phyloP scores from a whole-genome alignment of 2,329 filamentous ascomycete genomes.

The Penicillium sp. region DNA sequence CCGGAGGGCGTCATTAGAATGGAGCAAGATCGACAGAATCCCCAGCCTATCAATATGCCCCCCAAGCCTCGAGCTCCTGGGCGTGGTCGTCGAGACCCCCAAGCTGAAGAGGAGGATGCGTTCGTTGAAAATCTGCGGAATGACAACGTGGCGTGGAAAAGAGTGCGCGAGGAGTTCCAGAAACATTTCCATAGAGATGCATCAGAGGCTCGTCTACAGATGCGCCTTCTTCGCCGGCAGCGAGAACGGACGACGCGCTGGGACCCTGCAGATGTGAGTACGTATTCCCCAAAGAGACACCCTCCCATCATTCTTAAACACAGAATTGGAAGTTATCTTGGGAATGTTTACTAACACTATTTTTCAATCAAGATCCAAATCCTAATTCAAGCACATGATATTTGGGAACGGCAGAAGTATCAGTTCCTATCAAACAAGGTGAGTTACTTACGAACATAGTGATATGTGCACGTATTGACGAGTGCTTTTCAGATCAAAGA shows the following conservation, averaged over 20 bases:
- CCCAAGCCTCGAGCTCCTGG: constrained; percentile 32
- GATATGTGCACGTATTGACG: not conserved
- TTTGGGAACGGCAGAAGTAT: constrained; percentile 43
- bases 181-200: constrained; percentile 41
- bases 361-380: constrained; percentile 31
- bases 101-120: constrained; percentile 42
- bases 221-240: constrained; percentile 42
- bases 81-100: constrained; percentile 38
- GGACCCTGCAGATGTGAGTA: constrained; percentile 49
- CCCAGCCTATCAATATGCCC: constrained; percentile 29
- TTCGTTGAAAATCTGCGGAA: constrained; percentile 41
- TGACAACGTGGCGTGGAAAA: constrained; percentile 41
- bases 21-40: constrained; percentile 37
- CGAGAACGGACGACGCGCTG: constrained; percentile 39
- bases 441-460: not conserved
- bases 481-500: constrained; percentile 32
- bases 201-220: constrained; percentile 44
- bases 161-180: constrained; percentile 39
- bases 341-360: not conserved
- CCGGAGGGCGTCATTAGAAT: constrained; percentile 42
- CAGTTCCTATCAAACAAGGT: constrained; percentile 44
- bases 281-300: constrained; percentile 25
- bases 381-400: constrained; percentile 39
- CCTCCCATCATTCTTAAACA: not conserved
- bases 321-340: not conserved